These are phyloP conservation scores for Rhodosporidiobolus sp. DNA, from an alignment of 768 basidiomycete genomes.

Conservation along the genomic window DNA sequence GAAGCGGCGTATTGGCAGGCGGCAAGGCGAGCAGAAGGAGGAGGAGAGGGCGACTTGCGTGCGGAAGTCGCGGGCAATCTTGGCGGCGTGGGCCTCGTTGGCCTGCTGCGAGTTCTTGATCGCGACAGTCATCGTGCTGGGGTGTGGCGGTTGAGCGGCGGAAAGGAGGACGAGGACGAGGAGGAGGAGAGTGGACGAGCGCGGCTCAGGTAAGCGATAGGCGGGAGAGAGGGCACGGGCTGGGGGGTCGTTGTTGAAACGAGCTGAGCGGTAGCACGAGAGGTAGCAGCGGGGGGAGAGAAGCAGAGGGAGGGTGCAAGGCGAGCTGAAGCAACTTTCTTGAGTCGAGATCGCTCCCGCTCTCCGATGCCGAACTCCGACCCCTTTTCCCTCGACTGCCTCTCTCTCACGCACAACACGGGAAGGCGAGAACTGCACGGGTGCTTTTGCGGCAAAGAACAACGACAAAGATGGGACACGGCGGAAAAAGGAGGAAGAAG, in stretches of 20 bases:
- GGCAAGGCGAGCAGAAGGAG: background rate
- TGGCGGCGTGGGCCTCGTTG: constrained; percentile 5
- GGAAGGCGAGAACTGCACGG: no score
- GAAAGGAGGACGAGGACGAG: background rate
- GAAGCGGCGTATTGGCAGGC: no score
- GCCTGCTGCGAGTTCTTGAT: background rate
- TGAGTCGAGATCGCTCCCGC: no score
- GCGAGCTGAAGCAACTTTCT: background rate
- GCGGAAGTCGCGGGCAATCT: constrained; percentile 15
- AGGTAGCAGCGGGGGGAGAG: background rate
- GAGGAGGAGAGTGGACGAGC: background rate
- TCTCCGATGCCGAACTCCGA: no score
- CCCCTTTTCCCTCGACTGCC: no score
- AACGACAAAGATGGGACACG: no score
- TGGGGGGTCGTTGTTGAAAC: constrained; percentile 25
- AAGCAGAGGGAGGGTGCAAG: no score
- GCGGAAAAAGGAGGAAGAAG: no score
- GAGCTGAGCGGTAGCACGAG: background rate
- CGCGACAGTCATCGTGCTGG: background rate
- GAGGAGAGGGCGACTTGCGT: constrained; percentile 1
- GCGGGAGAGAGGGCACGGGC: background rate
- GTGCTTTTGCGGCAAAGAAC: no score
- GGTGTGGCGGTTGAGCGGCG: background rate
- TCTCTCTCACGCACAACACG: no score
- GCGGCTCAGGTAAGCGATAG: no score